Evolutionary conservation across 345 rosid species (phyloP), one percentile per base, ranked within the genome.

Genomic region (Eucalyptus microcorys): DNA sequence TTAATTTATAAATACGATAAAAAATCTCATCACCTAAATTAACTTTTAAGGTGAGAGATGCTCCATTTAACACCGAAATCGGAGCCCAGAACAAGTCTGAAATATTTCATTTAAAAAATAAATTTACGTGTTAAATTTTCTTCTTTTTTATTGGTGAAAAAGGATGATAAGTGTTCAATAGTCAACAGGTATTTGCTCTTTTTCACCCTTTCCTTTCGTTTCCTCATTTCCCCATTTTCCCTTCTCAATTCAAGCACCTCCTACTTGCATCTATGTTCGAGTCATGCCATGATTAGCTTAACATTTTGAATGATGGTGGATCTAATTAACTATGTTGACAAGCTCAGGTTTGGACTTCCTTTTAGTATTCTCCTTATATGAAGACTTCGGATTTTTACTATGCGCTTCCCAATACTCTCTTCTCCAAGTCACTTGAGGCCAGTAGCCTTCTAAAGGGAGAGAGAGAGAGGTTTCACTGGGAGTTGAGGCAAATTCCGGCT

Each of bases 81-180:
- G 5, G 1, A 52, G 57, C 1, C 10, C 0, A 2, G 0, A 19
- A 1, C 0, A 52, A 52, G 2, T 21, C 2, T 52, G 5, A 52
- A 52, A 34, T 19, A 10, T 37, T 34, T 17, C 19, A 37, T 71
- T 71, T 71, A 5, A 71, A 32, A 71, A 37, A 40, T 71, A 19
- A 34, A 32, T 32, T 66, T 66, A 16, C 2, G 0, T 3, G 79
- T n/a, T 64, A n/a, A 14, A 14, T 68, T 8, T 68, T 68, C 10
- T 68, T 68, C 5, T 0, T 64, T 15, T n/a, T 7, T 64, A n/a
- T n/a, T 64, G 34, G 42, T 34, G 32, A 32, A 16, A 66, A 32
- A 32, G 22, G 81, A 71, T 71, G 81, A 71, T 71, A 34, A 37
- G 45, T 45, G 19, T 37, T 71, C 14, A 5, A 10, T 21, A 9